A percentile compares a stretch with the other conserved stretches of the same genome.
These are phyloP conservation scores for Rhodotorula graminis DNA, from an alignment of 768 basidiomycete genomes.

Conservation along the genomic window DNA sequence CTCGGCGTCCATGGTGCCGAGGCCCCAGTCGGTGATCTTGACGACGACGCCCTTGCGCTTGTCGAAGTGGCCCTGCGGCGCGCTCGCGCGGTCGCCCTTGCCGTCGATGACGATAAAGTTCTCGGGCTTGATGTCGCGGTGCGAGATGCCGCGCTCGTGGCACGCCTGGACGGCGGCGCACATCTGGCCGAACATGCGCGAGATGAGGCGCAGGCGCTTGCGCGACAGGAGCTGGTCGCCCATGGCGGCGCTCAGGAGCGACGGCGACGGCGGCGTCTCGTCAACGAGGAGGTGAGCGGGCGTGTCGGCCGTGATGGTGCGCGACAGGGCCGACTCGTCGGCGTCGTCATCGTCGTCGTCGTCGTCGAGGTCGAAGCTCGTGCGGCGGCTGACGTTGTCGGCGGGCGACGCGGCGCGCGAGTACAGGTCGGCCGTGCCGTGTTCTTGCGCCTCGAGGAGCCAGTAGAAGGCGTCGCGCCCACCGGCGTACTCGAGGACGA, in stretches of 20 bases:
- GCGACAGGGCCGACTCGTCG: conserved; percentile 41
- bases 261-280: conserved; percentile 82
- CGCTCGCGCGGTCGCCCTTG: conserved; percentile 45
- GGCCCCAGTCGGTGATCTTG: conserved; percentile 94
- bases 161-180: conserved; percentile 94
- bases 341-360: conserved; percentile 34
- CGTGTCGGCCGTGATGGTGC: conserved; percentile 44
- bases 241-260: conserved; percentile 65
- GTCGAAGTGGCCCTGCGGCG: conserved; percentile 14
- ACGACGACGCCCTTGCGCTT: conserved; percentile 81
- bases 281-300: conserved; percentile 41
- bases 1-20: conserved; percentile 81
- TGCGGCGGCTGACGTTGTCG: neutral
- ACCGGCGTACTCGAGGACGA: conserved; percentile 90
- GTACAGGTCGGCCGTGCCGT: conserved; percentile 33
- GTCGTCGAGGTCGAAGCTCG: conserved; percentile 2
- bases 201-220: conserved; percentile 82
- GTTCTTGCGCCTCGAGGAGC: conserved; percentile 86
- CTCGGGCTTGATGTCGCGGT: conserved; percentile 98
- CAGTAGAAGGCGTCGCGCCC: conserved; percentile 98
- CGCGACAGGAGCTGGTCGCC: conserved; percentile 68
- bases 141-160: conserved; percentile 83
- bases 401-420: conserved; percentile 41
- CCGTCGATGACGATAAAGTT: conserved; percentile 94
- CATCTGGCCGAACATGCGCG: conserved; percentile 98